Base-by-base conservation (phyloP, 2,329 filamentous ascomycete species). In the Lasiodiplodia sp. region DNA sequence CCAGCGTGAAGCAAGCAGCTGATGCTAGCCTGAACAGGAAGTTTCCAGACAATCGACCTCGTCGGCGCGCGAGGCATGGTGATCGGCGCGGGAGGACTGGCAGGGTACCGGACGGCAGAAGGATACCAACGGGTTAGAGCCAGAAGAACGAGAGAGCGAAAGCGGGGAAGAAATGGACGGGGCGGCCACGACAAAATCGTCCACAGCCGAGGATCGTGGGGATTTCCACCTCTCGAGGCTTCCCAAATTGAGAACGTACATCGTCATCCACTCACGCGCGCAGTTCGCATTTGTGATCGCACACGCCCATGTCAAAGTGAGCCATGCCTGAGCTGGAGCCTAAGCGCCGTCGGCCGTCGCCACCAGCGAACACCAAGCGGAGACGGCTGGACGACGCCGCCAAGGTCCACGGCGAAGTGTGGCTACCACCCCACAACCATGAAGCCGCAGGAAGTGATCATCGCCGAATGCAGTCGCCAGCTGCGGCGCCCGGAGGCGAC, bases 1-100 rank as follows among this genome's bases (percentile, higher is more conserved):
- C 31, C 31, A 53, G 37, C 23, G 38, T 28, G 5, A 37, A 38
- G 18, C 31, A 37, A 21, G 18, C 40, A 21, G 23, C 60, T 64
- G 28, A 64, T 49, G 37, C 60, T 64, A 64, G 60, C 60, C 60
- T 11, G n/a, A 64, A 64, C 60, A 53, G 60, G 60, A 64, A 64
- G 51, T 64, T 52, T 64, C 60, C 6, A 49, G 10, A 14, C 47
- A 38, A 12, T 64, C 44, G 28, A 25, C 16, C 18, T 37, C 44
- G 28, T 37, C 28, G 16, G 25, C 37, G 18, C 31, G 44, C 10
- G 44, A n/a, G 11, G 47, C 44, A 2, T 64, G 28, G 47, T 52
- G 60, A 64, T 52, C 60, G 44, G 31, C 44, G 5, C 10, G 28
- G 28, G n/a, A 25, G n/a, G 60, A 10, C 23, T 16, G 21, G 12